These are phyloP conservation scores for Hypoxylon lienhwacheense DNA, from an alignment of 495 filamentous ascomycete genomes.

Conservation along the genomic window DNA sequence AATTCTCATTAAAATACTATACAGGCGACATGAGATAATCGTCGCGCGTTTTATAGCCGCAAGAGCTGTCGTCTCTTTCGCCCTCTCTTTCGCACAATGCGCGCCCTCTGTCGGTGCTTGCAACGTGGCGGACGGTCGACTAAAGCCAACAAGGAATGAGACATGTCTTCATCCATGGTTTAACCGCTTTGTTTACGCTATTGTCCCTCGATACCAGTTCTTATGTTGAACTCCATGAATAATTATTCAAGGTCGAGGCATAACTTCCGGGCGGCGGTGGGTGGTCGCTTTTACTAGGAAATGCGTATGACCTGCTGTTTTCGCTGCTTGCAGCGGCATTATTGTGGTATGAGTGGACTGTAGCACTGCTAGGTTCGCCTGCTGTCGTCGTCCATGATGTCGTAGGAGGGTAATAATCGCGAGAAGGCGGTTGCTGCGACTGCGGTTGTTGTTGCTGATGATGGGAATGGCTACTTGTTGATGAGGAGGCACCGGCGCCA, in stretches of 20 bases:
- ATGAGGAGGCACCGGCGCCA: slow-evolving; percentile 24
- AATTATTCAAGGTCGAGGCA: slow-evolving; percentile 40
- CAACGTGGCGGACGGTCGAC: slow-evolving; percentile 4
- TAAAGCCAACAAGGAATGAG: slow-evolving; percentile 10
- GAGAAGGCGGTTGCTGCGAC: slow-evolving; percentile 40
- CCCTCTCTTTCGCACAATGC: slow-evolving; percentile 5
- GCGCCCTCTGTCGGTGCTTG: background rate
- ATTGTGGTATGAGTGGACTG: slow-evolving; percentile 40
- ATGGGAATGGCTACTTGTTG: slow-evolving; percentile 24
- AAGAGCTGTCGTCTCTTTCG: slow-evolving; percentile 19
- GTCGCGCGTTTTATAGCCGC: slow-evolving; percentile 28
- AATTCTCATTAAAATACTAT: slow-evolving; percentile 39
- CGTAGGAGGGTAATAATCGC: slow-evolving; percentile 52
- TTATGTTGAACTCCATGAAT: slow-evolving; percentile 42
- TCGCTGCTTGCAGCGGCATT: slow-evolving; percentile 33
- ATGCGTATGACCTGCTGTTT: slow-evolving; percentile 47
- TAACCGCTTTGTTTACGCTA: background rate
- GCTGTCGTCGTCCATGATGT: slow-evolving; percentile 51
- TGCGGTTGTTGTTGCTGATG: slow-evolving; percentile 25
- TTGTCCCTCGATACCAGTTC: background rate
- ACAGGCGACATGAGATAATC: slow-evolving; percentile 31
- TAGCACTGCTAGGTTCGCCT: slow-evolving; percentile 41
- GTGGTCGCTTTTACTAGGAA: slow-evolving; percentile 40
- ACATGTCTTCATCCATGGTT: slow-evolving; percentile 13
- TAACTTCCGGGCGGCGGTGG: slow-evolving; percentile 37